Percentiles rank a stretch among this genome's conserved stretches.
Evolutionary conservation across 2,329 filamentous ascomycete genomes (phyloP).

Genomic region (Fusarium keratoplasticum): DNA sequence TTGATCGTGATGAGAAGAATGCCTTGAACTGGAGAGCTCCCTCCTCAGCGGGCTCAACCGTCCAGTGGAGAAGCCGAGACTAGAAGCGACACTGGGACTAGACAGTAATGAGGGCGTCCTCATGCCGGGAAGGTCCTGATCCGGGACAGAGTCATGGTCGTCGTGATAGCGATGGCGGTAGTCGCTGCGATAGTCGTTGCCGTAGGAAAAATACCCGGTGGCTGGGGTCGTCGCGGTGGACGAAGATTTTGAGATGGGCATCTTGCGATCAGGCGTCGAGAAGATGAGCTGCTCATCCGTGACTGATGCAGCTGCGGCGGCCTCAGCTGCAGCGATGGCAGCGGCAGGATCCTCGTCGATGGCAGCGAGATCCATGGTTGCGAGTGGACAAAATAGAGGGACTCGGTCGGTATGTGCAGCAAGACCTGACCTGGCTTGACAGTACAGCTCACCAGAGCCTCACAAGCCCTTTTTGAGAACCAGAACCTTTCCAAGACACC

Average conservation of each 20-base stretch:
- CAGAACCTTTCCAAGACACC: conserved; percentile 16
- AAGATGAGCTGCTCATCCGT: conserved; percentile 41
- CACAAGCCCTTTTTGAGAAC: conserved; percentile 36
- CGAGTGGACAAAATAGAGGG: conserved; percentile 18
- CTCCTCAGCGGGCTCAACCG: conserved; percentile 48
- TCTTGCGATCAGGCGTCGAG: conserved; percentile 43
- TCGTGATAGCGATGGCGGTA: conserved; percentile 43
- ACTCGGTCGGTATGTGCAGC: conserved; percentile 17
- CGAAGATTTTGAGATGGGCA: conserved; percentile 27
- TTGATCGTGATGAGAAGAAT: conserved; percentile 35
- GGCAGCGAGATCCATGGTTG: conserved; percentile 41
- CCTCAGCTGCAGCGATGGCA: conserved; percentile 39
- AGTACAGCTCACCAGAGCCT: conserved; percentile 38
- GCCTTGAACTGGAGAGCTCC: conserved; percentile 41
- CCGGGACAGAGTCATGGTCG: conserved; percentile 36
- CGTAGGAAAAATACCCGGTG: conserved; percentile 40
- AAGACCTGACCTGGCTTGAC: conserved; percentile 17
- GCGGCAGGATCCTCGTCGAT: conserved; percentile 45
- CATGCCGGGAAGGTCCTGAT: conserved; percentile 36
- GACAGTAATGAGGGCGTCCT: conserved; percentile 47
- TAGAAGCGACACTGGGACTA: conserved; percentile 50
- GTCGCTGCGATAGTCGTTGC: conserved; percentile 37
- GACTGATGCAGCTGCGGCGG: conserved; percentile 32
- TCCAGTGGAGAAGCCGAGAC: conserved; percentile 47
- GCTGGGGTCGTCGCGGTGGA: conserved; percentile 38